Percentiles rank a stretch among this genome's conserved stretches.
Conservation (phyloP, 805 yeast genomes). For the Kluyveromyces lactis region DNA sequence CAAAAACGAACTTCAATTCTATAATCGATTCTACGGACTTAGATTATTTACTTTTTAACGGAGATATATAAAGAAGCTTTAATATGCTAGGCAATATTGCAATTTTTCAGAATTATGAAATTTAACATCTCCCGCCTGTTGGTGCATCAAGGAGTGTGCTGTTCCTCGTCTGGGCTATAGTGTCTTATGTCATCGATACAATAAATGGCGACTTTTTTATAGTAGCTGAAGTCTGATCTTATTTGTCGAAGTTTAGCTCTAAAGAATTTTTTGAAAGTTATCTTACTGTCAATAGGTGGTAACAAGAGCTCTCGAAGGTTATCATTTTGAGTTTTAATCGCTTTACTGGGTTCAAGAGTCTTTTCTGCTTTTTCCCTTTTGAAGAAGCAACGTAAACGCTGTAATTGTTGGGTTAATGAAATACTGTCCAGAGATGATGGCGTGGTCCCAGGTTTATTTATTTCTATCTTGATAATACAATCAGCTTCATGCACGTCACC, state of each 20-base stretch:
- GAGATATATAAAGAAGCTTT: neutral
- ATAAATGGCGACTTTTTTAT: slow-evolving; percentile 14
- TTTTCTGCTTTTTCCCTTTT: neutral
- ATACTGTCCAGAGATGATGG: neutral
- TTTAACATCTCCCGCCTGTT: neutral
- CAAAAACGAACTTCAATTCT: neutral
- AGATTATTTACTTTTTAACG: slow-evolving; percentile 2
- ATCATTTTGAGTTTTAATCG: neutral
- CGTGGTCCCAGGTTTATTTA: neutral
- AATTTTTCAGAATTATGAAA: too few species aligned
- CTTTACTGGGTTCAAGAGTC: neutral
- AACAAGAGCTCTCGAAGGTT: neutral
- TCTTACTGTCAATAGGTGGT: slow-evolving; percentile 7
- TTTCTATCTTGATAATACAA: slow-evolving; percentile 1
- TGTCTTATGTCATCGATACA: slow-evolving; percentile 16
- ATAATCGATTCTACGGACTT: neutral
- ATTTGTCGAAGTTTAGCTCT: slow-evolving; percentile 13
- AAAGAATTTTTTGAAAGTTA: slow-evolving; percentile 15
- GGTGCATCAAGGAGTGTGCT: neutral
- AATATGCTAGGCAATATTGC: too few species aligned
- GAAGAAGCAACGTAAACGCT: neutral
- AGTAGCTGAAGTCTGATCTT: slow-evolving; percentile 13
- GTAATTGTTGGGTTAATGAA: neutral
- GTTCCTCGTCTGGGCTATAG: neutral
- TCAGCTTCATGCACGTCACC: neutral